These are phyloP conservation scores for Emericellopsis atlantica DNA, from an alignment of 2,329 filamentous ascomycete species.

Conservation along the genomic window DNA sequence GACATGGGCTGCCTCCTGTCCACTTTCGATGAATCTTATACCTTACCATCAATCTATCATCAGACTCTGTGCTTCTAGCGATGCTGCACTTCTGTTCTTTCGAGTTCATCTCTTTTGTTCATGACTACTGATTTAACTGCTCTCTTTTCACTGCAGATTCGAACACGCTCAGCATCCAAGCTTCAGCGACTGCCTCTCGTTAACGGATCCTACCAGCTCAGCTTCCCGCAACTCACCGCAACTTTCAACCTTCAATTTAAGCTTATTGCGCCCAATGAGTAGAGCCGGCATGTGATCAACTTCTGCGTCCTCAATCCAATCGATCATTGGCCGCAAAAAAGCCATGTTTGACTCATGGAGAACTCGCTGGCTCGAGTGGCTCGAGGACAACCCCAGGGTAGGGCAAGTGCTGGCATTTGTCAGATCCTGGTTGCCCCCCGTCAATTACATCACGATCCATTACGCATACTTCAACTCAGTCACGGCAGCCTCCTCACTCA, in stretches of 20 bases:
- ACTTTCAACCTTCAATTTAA: too few relatives aligned
- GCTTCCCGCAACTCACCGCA: too few relatives aligned
- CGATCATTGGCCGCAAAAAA: neutral
- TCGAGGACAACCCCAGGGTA: slow-evolving; percentile 1
- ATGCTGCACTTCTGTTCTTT: neutral
- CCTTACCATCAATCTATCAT: neutral
- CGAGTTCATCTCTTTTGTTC: too few relatives aligned
- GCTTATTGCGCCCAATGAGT: too few relatives aligned
- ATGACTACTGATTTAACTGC: too few relatives aligned
- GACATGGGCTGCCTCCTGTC: too few relatives aligned
- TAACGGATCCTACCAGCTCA: too few relatives aligned
- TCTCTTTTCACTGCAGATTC: too few relatives aligned
- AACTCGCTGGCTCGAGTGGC: slow-evolving; percentile 1
- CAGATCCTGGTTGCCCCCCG: slow-evolving; percentile 18
- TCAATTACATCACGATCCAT: slow-evolving; percentile 54
- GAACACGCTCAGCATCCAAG: too few relatives aligned
- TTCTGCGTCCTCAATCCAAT: neutral
- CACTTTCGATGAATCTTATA: too few relatives aligned
- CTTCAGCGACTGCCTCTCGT: too few relatives aligned
- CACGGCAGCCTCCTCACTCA: slow-evolving; percentile 39
- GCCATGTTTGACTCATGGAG: slow-evolving; percentile 1
- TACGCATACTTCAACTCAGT: slow-evolving; percentile 53
- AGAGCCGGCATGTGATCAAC: neutral
- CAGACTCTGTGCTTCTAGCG: neutral
- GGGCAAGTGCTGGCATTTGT: neutral